Conservation (phyloP, 2,329 filamentous ascomycete genomes). For the Pestalotiopsis sp. region DNA sequence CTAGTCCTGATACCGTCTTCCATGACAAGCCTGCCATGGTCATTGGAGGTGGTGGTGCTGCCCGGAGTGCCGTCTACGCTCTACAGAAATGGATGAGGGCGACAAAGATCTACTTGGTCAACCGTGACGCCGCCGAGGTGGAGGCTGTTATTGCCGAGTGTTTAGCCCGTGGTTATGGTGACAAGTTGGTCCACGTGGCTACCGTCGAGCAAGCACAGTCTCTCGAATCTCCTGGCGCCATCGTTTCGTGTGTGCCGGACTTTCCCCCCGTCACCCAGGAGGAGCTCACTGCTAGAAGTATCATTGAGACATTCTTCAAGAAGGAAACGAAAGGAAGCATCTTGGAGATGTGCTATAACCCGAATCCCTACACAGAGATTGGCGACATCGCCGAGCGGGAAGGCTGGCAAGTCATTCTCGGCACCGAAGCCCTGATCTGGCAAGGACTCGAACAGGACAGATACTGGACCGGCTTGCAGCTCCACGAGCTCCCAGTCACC, state of each 20-base stretch:
- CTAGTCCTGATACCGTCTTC: conserved; percentile 47
- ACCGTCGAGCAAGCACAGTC: conserved; percentile 60
- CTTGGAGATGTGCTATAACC: conserved; percentile 85
- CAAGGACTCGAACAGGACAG: conserved; percentile 68
- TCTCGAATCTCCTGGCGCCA: conserved; percentile 64
- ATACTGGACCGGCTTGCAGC: conserved; percentile 66
- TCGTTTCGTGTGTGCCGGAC: conserved; percentile 77
- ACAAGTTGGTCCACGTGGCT: conserved; percentile 62
- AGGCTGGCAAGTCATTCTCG: conserved; percentile 75
- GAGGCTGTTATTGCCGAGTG: conserved; percentile 69
- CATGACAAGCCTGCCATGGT: conserved; percentile 69
- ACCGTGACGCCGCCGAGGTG: conserved; percentile 71
- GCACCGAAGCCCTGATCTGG: conserved; percentile 77
- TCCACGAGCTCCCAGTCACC: conserved; percentile 61
- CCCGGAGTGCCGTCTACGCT: conserved; percentile 77
- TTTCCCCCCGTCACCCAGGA: conserved; percentile 67
- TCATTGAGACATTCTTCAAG: conserved; percentile 52
- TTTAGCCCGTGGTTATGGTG: conserved; percentile 58
- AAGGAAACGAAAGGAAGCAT: conserved; percentile 66
- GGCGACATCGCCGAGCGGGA: conserved; percentile 60
- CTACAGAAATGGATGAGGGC: conserved; percentile 70
- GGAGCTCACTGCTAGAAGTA: conserved; percentile 62
- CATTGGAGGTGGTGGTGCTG: conserved; percentile 77
- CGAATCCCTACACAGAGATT: conserved; percentile 68
- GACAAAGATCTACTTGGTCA: conserved; percentile 74